Percentiles rank a stretch among this genome's conserved stretches.
phyloP scores from a whole-genome alignment of 805 yeast species.

The Candida pseudofarinosa region DNA sequence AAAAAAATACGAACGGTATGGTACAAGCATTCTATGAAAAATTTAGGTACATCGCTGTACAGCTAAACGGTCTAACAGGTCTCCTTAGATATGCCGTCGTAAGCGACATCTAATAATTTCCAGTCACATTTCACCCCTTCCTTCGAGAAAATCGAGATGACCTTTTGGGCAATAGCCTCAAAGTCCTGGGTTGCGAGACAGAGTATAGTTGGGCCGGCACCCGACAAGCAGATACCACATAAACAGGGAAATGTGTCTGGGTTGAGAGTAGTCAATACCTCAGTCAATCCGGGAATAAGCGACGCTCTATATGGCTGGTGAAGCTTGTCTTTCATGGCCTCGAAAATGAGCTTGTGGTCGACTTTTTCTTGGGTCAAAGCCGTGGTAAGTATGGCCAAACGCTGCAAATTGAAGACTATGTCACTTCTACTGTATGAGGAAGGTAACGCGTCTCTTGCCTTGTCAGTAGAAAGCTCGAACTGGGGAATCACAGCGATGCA shows the following conservation, averaged over 20 bases:
- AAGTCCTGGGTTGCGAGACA: conserved; percentile 89
- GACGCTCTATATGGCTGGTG: conserved; percentile 97
- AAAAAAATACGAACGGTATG: too few relatives aligned
- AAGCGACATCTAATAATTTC: conserved; percentile 81
- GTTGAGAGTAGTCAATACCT: conserved; percentile 73
- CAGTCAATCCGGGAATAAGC: conserved; percentile 85
- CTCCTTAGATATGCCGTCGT: conserved; percentile 63
- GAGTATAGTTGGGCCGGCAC: conserved; percentile 97
- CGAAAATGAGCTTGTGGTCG: conserved; percentile 75
- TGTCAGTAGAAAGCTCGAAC: conserved; percentile 92
- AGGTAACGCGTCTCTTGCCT: conserved; percentile 87
- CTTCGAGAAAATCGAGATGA: conserved; percentile 62
- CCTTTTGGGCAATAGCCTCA: conserved; percentile 75
- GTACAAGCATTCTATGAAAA: too few relatives aligned
- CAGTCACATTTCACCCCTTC: conserved; percentile 71
- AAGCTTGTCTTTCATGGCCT: conserved; percentile 93
- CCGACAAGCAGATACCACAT: conserved; percentile 90
- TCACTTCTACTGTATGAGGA: conserved; percentile 71
- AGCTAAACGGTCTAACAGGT: background rate
- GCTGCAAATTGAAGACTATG: conserved; percentile 86
- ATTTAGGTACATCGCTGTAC: too few relatives aligned
- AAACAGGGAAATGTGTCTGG: conserved; percentile 81
- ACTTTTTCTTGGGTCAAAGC: conserved; percentile 87
- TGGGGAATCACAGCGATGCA: conserved; percentile 91
- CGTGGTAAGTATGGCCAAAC: conserved; percentile 87